Percentiles rank a stretch among this genome's conserved stretches.
Conservation (phyloP, 306 rosid species). For the Quercus ilex region DNA sequence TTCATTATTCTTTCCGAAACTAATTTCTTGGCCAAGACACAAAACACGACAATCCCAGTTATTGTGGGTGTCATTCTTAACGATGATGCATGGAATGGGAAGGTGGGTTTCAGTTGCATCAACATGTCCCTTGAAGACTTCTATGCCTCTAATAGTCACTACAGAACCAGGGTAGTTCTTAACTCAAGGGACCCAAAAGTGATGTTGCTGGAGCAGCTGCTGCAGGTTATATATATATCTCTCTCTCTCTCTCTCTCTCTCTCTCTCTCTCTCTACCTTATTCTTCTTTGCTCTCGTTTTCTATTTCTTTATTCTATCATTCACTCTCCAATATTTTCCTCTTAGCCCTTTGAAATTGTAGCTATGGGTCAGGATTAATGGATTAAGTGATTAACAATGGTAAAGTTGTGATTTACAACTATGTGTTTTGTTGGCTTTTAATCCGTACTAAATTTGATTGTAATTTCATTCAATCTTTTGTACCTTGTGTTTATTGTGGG, state of each 20-base stretch:
- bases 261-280: too few species aligned
- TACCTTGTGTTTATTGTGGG: too few species aligned
- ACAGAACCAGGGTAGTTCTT: slow-evolving; percentile 26
- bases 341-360: too few species aligned
- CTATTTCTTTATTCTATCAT: too few species aligned
- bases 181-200: not conserved
- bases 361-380: too few species aligned
- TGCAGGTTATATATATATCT: slow-evolving; percentile 6
- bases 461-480: too few species aligned
- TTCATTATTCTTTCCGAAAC: not conserved
- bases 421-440: too few species aligned
- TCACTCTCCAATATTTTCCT: too few species aligned
- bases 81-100: slow-evolving; percentile 1
- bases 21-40: not conserved
- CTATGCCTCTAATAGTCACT: slow-evolving; percentile 18
- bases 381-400: too few species aligned
- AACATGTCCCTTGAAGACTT: slow-evolving; percentile 33
- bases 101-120: slow-evolving; percentile 33
- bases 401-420: too few species aligned
- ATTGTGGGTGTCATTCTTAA: slow-evolving; percentile 32
- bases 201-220: slow-evolving; percentile 23
- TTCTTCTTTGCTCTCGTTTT: too few species aligned
- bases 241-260: not conserved
- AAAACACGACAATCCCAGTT: slow-evolving; percentile 2
- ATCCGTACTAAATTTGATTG: too few species aligned